These are phyloP conservation scores for Actinomortierella wolfii DNA, from an alignment of 371 early-diverging fungal genomes.

Conservation along the genomic window DNA sequence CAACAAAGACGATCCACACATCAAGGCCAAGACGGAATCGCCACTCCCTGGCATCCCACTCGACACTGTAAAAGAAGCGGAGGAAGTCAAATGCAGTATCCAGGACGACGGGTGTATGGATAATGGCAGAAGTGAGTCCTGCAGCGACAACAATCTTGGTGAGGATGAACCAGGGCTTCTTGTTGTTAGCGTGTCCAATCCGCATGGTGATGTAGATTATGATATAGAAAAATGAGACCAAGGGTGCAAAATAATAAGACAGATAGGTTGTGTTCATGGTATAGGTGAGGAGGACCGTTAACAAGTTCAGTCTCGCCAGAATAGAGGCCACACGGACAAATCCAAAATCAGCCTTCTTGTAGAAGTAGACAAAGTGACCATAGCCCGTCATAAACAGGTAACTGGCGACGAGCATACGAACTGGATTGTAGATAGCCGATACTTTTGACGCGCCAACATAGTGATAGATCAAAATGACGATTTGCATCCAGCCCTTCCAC, in stretches of 20 bases:
- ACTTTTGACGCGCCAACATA: slow-evolving; percentile 67
- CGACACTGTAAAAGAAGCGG: slow-evolving; percentile 49
- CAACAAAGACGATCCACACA: slow-evolving; percentile 64
- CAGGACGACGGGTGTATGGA: slow-evolving; percentile 51
- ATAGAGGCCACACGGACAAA: slow-evolving; percentile 62
- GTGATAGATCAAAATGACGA: slow-evolving; percentile 77
- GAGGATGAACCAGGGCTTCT: slow-evolving; percentile 50
- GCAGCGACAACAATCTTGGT: slow-evolving; percentile 54
- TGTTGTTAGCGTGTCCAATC: slow-evolving; percentile 51
- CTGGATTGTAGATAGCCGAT: slow-evolving; percentile 69
- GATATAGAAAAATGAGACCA: slow-evolving; percentile 73
- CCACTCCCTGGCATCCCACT: slow-evolving; percentile 68
- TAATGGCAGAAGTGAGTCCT: slow-evolving; percentile 46
- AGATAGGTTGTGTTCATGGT: slow-evolving; percentile 70
- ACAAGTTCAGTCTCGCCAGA: slow-evolving; percentile 70
- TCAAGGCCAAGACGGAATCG: slow-evolving; percentile 67
- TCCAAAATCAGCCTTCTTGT: slow-evolving; percentile 70
- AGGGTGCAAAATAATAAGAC: slow-evolving; percentile 78
- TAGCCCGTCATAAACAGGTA: slow-evolving; percentile 86
- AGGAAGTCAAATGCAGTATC: slow-evolving; percentile 49
- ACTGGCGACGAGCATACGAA: slow-evolving; percentile 72
- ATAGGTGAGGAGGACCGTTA: slow-evolving; percentile 67
- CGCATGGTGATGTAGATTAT: slow-evolving; percentile 72
- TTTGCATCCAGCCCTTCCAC: slow-evolving; percentile 91
- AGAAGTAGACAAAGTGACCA: slow-evolving; percentile 74